phyloP scores from a whole-genome alignment of 768 basidiomycete species.

The Pleurotus sapidus region DNA sequence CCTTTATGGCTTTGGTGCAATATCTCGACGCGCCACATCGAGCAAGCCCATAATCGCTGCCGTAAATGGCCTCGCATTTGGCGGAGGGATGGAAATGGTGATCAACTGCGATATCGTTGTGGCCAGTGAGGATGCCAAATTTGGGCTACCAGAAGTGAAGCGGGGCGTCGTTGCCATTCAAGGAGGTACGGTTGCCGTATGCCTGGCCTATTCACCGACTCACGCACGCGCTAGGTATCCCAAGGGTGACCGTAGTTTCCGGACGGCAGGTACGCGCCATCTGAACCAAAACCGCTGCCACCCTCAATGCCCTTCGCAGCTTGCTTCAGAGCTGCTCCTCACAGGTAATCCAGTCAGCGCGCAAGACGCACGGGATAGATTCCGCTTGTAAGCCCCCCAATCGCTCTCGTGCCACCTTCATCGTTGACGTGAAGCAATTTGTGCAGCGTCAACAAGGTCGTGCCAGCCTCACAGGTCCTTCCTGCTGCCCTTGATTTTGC shows the following conservation, averaged over 20 bases:
- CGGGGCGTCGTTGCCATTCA: slow-evolving; percentile 71
- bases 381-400: slow-evolving; percentile 55
- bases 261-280: slow-evolving; percentile 68
- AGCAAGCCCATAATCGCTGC: slow-evolving; percentile 80
- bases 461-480: slow-evolving; percentile 53
- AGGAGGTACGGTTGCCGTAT: slow-evolving; percentile 48
- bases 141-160: slow-evolving; percentile 77
- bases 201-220: neutral
- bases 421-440: neutral
- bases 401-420: neutral
- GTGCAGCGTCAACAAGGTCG: slow-evolving; percentile 68
- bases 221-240: slow-evolving; percentile 47
- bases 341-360: slow-evolving; percentile 69
- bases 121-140: slow-evolving; percentile 61
- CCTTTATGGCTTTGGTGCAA: slow-evolving; percentile 64
- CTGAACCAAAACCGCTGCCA: neutral
- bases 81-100: slow-evolving; percentile 65
- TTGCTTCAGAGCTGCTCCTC: slow-evolving; percentile 75
- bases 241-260: slow-evolving; percentile 57
- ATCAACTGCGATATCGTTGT: slow-evolving; percentile 75
- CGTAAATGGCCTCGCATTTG: slow-evolving; percentile 70
- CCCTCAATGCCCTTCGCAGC: slow-evolving; percentile 31
- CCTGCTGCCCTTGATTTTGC: slow-evolving; percentile 63
- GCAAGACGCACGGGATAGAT: slow-evolving; percentile 62
- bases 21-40: slow-evolving; percentile 62